Conservation (phyloP, 2,329 filamentous ascomycete species). For the Coniella vitis region DNA sequence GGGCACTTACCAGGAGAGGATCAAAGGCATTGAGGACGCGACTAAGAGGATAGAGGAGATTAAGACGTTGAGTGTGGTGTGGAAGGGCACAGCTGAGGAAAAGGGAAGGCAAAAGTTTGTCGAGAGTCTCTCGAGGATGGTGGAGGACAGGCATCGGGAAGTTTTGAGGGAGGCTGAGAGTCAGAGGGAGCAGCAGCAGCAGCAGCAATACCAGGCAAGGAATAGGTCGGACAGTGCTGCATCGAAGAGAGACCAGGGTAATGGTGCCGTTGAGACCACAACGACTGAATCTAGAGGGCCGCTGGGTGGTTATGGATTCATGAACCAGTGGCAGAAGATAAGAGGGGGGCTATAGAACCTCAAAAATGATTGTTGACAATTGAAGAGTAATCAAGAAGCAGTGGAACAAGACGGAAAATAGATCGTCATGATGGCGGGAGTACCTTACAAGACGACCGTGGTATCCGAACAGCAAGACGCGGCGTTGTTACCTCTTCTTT, state of each 20-base stretch:
- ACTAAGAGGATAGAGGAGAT: constrained; percentile 68
- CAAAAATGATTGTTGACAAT: not conserved
- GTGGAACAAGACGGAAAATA: no score
- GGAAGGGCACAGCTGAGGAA: constrained; percentile 95
- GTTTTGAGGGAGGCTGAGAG: constrained; percentile 42
- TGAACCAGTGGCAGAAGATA: constrained; percentile 57
- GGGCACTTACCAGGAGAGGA: constrained; percentile 30
- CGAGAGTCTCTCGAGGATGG: constrained; percentile 70
- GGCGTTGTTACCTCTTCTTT: no score
- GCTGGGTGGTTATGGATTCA: constrained; percentile 50
- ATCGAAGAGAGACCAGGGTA: constrained; percentile 24
- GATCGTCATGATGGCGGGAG: no score
- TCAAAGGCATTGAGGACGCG: constrained; percentile 67
- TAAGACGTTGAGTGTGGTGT: constrained; percentile 69
- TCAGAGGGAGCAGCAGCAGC: constrained; percentile 29
- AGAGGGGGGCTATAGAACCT: constrained; percentile 40
- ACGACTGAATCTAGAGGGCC: constrained; percentile 34
- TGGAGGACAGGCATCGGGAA: constrained; percentile 65
- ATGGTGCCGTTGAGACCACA: constrained; percentile 22
- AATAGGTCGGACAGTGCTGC: constrained; percentile 25
- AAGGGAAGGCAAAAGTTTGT: constrained; percentile 77
- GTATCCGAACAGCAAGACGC: no score
- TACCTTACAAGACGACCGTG: no score
- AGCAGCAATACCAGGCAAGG: constrained; percentile 28
- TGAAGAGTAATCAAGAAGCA: not conserved